Conservation (phyloP, 73 alveolate species). For the Paramecium tetraurelia region DNA sequence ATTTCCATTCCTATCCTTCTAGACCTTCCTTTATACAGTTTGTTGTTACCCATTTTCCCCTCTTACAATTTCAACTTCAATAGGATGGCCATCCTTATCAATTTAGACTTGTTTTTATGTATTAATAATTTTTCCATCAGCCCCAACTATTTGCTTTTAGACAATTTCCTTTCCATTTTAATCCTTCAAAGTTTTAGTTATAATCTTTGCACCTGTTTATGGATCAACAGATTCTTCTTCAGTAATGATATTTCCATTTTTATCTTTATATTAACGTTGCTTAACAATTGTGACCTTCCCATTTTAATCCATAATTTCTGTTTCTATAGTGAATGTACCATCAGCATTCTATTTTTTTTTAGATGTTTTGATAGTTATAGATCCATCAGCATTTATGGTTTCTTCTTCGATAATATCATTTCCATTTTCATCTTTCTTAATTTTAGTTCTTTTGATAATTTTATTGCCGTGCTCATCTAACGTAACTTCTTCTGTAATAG, state of each 20-base stretch:
- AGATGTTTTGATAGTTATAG: neutral
- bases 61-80: neutral
- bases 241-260: conserved; percentile 52
- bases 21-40: neutral
- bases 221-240: conserved; percentile 60
- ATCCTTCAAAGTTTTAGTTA: conserved; percentile 36
- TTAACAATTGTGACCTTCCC: conserved; percentile 47
- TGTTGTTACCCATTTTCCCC: conserved; percentile 49
- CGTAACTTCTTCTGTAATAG: conserved; percentile 45
- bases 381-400: conserved; percentile 14
- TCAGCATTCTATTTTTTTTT: neutral
- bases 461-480: conserved; percentile 56
- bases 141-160: neutral
- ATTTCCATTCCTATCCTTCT: conserved; percentile 39
- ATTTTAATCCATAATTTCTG: conserved; percentile 44
- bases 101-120: conserved; percentile 26
- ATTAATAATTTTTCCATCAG: conserved; percentile 6
- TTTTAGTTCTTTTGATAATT: conserved; percentile 44
- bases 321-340: conserved; percentile 44
- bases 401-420: conserved; percentile 24
- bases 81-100: conserved; percentile 57
- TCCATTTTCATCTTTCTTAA: conserved; percentile 56
- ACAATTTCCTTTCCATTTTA: conserved; percentile 35
- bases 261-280: conserved; percentile 33
- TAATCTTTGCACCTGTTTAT: conserved; percentile 52